phyloP scores from a whole-genome alignment of 1,139 yeast species.

The Pichia sp. region DNA sequence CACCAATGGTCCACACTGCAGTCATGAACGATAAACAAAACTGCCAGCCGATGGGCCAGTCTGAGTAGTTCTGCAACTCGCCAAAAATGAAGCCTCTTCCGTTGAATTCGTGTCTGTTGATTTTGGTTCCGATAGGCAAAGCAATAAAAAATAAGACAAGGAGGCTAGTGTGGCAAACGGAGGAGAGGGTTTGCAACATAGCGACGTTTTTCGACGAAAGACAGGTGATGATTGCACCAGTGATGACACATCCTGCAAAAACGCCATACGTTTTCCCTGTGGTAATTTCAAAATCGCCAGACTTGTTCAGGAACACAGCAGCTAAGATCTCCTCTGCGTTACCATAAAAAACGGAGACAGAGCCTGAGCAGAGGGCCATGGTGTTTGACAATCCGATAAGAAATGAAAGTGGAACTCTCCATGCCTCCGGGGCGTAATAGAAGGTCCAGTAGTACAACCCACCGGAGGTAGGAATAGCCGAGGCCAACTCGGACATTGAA shows the following conservation, averaged over 20 bases:
- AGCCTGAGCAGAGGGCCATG: slow-evolving; percentile 51
- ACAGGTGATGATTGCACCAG: slow-evolving; percentile 44
- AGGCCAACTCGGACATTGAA: slow-evolving; percentile 57
- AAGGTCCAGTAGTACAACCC: slow-evolving; percentile 59
- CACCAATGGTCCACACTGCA: slow-evolving; percentile 60
- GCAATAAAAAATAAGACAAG: slow-evolving; percentile 58
- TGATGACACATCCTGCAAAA: slow-evolving; percentile 47
- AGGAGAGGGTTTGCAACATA: slow-evolving; percentile 54
- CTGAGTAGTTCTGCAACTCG: slow-evolving; percentile 47
- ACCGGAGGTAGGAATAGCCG: slow-evolving; percentile 67
- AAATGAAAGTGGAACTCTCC: slow-evolving; percentile 43
- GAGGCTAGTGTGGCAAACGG: slow-evolving; percentile 48
- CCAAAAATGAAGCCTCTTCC: slow-evolving; percentile 50
- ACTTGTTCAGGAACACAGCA: slow-evolving; percentile 43
- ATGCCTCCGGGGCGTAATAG: slow-evolving; percentile 46
- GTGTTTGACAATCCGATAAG: slow-evolving; percentile 58
- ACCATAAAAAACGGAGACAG: slow-evolving; percentile 56
- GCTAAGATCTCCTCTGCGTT: slow-evolving; percentile 51
- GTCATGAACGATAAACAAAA: slow-evolving; percentile 54
- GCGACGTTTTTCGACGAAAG: slow-evolving; percentile 51
- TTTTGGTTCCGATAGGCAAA: slow-evolving; percentile 52
- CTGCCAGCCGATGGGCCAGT: slow-evolving; percentile 60
- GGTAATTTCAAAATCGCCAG: slow-evolving; percentile 45
- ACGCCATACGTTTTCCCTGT: slow-evolving; percentile 49
- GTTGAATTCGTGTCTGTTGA: slow-evolving; percentile 33